Conservation (phyloP, 2,329 filamentous ascomycete species). For the Ophiostoma sp. region DNA sequence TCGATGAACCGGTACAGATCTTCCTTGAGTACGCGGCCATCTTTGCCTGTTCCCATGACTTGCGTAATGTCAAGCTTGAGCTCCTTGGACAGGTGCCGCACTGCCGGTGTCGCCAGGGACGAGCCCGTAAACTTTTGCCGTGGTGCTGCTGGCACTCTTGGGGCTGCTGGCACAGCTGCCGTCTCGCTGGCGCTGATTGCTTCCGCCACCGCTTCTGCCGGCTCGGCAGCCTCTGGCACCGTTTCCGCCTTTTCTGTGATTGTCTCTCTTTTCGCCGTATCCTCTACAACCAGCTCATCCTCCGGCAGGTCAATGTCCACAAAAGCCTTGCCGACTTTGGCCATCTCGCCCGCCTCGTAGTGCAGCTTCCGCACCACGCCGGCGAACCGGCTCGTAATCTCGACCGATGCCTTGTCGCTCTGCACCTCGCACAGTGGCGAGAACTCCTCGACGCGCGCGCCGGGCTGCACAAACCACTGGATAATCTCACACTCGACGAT, state of each 20-base stretch:
- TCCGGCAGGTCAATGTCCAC: conserved; percentile 92
- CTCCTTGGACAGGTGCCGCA: conserved; percentile 80
- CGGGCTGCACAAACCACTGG: conserved; percentile 98
- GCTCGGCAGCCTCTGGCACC: neutral
- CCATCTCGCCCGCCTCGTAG: conserved; percentile 94
- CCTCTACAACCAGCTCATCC: conserved; percentile 46
- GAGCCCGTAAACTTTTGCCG: conserved; percentile 59
- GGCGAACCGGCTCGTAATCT: conserved; percentile 94
- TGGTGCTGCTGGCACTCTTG: neutral
- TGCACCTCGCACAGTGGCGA: conserved; percentile 97
- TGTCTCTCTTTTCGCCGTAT: conserved; percentile 19
- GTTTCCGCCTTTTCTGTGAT: conserved; percentile 5
- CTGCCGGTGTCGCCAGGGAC: conserved; percentile 79
- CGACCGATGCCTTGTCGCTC: conserved; percentile 84
- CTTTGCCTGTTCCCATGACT: conserved; percentile 78
- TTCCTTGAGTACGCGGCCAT: conserved; percentile 87
- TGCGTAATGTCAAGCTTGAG: conserved; percentile 71
- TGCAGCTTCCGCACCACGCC: conserved; percentile 94
- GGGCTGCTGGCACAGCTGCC: too few species aligned
- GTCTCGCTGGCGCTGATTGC: too few species aligned
- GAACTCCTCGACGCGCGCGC: conserved; percentile 94
- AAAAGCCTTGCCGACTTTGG: conserved; percentile 87
- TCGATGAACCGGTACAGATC: conserved; percentile 73
- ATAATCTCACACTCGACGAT: conserved; percentile 99
- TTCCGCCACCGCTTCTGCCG: neutral